These are phyloP conservation scores for Aspergillus floridensis DNA, from an alignment of 2,329 filamentous ascomycete species.

Conservation along the genomic window DNA sequence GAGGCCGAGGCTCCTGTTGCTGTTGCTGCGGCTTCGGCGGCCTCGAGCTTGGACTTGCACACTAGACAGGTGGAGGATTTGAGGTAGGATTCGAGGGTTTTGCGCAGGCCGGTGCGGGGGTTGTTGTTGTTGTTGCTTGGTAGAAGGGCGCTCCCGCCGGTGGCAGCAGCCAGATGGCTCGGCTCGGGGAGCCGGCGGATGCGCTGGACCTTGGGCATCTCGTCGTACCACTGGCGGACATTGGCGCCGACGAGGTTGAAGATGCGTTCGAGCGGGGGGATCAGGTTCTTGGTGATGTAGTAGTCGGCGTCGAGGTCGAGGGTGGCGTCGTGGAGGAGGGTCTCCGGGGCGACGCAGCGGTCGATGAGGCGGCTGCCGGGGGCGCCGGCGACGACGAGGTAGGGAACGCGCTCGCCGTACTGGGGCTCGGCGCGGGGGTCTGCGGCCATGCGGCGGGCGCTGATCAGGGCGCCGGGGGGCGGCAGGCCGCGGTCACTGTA, in stretches of 20 bases:
- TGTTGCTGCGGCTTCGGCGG: conserved; percentile 32
- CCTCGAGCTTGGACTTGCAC: conserved; percentile 61
- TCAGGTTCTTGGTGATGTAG: conserved; percentile 93
- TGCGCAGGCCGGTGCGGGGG: conserved; percentile 35
- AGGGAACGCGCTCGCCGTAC: conserved; percentile 91
- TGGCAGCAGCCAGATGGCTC: conserved; percentile 24
- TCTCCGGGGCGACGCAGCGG: conserved; percentile 84
- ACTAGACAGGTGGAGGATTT: conserved; percentile 73
- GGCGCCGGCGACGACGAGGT: conserved; percentile 85
- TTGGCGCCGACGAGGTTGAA: conserved; percentile 95
- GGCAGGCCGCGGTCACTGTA: conserved; percentile 79
- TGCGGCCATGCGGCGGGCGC: conserved; percentile 77
- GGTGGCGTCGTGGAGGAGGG: conserved; percentile 71
- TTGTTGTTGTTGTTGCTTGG: not conserved
- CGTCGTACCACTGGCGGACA: conserved; percentile 86
- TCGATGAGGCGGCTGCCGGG: conserved; percentile 84
- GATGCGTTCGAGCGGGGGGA: conserved; percentile 91
- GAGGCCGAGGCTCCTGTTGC: conserved; percentile 8
- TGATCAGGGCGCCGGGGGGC: conserved; percentile 85
- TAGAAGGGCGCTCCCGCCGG: conserved; percentile 36
- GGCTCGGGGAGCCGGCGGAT: conserved; percentile 60
- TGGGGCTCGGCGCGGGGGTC: conserved; percentile 87
- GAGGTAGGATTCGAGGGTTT: conserved; percentile 94
- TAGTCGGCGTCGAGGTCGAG: conserved; percentile 88
- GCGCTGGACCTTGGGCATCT: conserved; percentile 88